These are phyloP conservation scores for Neurospora terricola DNA, from an alignment of 495 filamentous ascomycete species.

Conservation along the genomic window DNA sequence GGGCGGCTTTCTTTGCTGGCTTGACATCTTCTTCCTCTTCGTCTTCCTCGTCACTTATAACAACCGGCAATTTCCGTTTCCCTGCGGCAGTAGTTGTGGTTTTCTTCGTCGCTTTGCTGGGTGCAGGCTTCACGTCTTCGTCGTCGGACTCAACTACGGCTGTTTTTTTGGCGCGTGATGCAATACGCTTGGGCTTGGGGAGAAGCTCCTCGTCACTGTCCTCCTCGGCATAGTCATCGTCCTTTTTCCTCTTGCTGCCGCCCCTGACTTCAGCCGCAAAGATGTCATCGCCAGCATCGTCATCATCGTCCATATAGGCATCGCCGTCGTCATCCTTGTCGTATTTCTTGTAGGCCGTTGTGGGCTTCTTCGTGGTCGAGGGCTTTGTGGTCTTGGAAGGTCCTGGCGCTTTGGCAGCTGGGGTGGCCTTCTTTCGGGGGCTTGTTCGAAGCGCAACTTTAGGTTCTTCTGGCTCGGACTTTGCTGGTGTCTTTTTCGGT, in stretches of 20 bases:
- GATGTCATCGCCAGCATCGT: conserved; percentile 64
- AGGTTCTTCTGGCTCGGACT: conserved; percentile 12
- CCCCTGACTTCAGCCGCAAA: conserved; percentile 54
- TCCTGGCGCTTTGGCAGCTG: conserved; percentile 10
- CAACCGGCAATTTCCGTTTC: conserved; percentile 38
- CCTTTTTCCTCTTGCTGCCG: conserved; percentile 51
- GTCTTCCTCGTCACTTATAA: conserved; percentile 30
- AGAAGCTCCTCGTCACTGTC: conserved; percentile 48
- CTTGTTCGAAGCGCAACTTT: conserved; percentile 29
- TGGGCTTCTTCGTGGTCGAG: conserved; percentile 22
- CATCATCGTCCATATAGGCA: conserved; percentile 47
- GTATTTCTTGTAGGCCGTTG: conserved; percentile 20
- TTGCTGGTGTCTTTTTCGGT: conserved; percentile 23
- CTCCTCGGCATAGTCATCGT: conserved; percentile 58
- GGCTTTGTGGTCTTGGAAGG: conserved; percentile 16
- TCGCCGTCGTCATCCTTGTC: conserved; percentile 33
- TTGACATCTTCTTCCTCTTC: conserved; percentile 34
- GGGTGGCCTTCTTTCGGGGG: conserved; percentile 28
- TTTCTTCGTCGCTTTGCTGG: conserved; percentile 29
- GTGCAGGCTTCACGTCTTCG: conserved; percentile 22
- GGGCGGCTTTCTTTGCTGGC: conserved; percentile 46
- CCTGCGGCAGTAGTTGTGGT: conserved; percentile 25
- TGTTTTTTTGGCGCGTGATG: conserved; percentile 29
- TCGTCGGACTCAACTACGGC: conserved; percentile 33
- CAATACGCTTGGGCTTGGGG: conserved; percentile 38